phyloP scores from a whole-genome alignment of 352 stramenopile species.

The Phytophthora ohioensis region DNA sequence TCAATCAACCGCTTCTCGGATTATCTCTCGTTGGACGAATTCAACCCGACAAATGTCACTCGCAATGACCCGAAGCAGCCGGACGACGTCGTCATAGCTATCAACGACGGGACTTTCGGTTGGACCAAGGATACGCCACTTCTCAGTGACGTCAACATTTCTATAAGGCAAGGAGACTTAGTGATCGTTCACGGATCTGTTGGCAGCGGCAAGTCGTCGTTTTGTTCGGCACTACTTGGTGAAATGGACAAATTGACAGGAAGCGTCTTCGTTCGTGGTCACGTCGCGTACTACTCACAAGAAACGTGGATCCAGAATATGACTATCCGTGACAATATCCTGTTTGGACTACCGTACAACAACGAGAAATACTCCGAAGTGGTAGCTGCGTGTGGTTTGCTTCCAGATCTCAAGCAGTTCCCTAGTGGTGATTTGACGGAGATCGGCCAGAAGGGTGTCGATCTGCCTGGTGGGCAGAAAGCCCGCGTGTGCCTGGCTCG shows the following conservation, averaged over 20 bases:
- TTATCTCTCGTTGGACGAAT: conserved; percentile 45
- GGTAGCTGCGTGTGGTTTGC: conserved; percentile 66
- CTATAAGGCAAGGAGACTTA: conserved; percentile 51
- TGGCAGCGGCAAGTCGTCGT: conserved; percentile 65
- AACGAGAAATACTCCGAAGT: conserved; percentile 56
- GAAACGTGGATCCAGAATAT: conserved; percentile 95
- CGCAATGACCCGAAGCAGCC: conserved; percentile 8
- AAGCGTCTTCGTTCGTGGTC: conserved; percentile 47
- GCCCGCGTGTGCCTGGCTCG: conserved; percentile 70
- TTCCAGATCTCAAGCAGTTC: background rate
- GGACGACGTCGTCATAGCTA: conserved; percentile 26
- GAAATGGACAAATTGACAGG: conserved; percentile 87
- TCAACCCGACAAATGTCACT: conserved; percentile 30
- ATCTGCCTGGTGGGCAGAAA: conserved; percentile 94
- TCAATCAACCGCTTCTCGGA: conserved; percentile 43
- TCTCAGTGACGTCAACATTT: conserved; percentile 50
- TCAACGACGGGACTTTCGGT: conserved; percentile 46
- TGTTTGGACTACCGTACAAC: conserved; percentile 87
- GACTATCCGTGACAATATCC: conserved; percentile 93
- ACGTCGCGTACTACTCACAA: conserved; percentile 81
- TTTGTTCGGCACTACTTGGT: conserved; percentile 58
- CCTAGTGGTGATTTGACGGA: background rate
- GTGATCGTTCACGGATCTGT: conserved; percentile 60
- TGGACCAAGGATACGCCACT: conserved; percentile 36
- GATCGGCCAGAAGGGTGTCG: conserved; percentile 96